A percentile compares a stretch with the other conserved stretches of the same genome.
Evolutionary conservation across 1,284 basidiomycete genomes (phyloP).

Genomic region (Coniophora puteana): DNA sequence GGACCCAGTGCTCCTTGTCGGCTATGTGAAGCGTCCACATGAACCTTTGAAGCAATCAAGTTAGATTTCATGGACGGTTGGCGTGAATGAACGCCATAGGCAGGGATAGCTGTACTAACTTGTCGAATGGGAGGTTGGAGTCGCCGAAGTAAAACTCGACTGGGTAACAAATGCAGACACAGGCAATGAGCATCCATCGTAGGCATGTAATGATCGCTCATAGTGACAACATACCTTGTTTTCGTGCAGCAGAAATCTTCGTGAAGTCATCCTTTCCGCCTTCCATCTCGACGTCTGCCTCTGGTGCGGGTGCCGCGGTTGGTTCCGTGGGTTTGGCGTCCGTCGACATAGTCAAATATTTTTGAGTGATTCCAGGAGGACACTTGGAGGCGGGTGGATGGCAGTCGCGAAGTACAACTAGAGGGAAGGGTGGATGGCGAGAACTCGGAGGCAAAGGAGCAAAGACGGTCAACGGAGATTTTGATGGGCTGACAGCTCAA

Average conservation of each 20-base stretch:
- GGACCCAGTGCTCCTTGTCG: slow-evolving; percentile 86
- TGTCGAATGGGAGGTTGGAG: slow-evolving; percentile 95
- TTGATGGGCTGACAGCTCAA: too few relatives aligned
- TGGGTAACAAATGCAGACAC: slow-evolving; percentile 30
- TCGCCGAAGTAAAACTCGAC: slow-evolving; percentile 99
- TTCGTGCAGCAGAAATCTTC: slow-evolving; percentile 19
- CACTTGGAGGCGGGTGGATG: too few relatives aligned
- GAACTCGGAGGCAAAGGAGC: too few relatives aligned
- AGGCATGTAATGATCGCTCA: background rate
- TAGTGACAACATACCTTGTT: slow-evolving; percentile 15
- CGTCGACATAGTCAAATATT: too few relatives aligned
- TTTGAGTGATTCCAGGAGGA: too few relatives aligned
- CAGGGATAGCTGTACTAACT: slow-evolving; percentile 39
- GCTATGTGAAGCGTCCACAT: slow-evolving; percentile 88
- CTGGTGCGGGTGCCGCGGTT: slow-evolving; percentile 1
- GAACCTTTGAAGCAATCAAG: slow-evolving; percentile 57
- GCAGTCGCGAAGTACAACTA: too few relatives aligned
- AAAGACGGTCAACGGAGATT: too few relatives aligned
- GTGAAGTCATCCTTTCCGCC: slow-evolving; percentile 11
- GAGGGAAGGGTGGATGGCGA: too few relatives aligned
- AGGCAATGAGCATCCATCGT: background rate
- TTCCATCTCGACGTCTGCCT: background rate
- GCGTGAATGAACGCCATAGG: background rate
- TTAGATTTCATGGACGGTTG: too few relatives aligned
- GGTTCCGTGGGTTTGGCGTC: slow-evolving; percentile 3